A percentile compares a stretch with the other conserved stretches of the same genome.
These are phyloP conservation scores for Candida krabiensis DNA, from an alignment of 805 yeast genomes.

Conservation along the genomic window DNA sequence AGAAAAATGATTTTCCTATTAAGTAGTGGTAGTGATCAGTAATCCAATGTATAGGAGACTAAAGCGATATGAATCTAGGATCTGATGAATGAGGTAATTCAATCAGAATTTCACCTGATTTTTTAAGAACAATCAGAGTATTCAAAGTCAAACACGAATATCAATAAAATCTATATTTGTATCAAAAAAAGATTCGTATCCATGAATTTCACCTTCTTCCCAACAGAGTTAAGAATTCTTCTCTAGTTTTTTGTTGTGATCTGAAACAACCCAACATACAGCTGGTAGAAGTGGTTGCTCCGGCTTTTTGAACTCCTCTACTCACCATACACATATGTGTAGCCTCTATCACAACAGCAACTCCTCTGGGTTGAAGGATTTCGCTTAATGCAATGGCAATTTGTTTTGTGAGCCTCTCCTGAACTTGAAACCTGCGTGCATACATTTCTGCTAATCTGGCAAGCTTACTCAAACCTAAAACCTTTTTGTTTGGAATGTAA, in stretches of 20 bases:
- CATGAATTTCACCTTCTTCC: slow-evolving; percentile 67
- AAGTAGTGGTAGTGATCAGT: too few species aligned
- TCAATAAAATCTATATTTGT: too few species aligned
- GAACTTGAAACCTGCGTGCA: slow-evolving; percentile 94
- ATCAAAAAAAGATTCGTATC: too few species aligned
- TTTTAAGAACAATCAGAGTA: too few species aligned
- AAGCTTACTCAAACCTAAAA: slow-evolving; percentile 86
- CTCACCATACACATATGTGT: slow-evolving; percentile 99
- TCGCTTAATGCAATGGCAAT: slow-evolving; percentile 95
- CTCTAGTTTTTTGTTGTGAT: slow-evolving; percentile 91
- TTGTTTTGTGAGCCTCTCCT: slow-evolving; percentile 94
- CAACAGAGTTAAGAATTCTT: slow-evolving; percentile 84
- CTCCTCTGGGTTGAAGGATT: slow-evolving; percentile 91
- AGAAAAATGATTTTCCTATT: too few species aligned
- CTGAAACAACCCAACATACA: slow-evolving; percentile 98
- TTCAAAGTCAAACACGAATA: too few species aligned
- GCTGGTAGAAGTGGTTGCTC: slow-evolving; percentile 89
- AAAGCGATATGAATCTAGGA: too few species aligned
- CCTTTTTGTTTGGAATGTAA: slow-evolving; percentile 94
- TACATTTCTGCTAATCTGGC: slow-evolving; percentile 98
- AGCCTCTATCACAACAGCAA: slow-evolving; percentile 97
- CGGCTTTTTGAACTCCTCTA: slow-evolving; percentile 95
- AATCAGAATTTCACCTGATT: too few species aligned
- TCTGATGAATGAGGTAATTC: too few species aligned
- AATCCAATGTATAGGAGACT: too few species aligned